A percentile compares a stretch with the other conserved stretches of the same genome.
These are phyloP conservation scores for Hibiscus tridactylites DNA, from an alignment of 345 rosid genomes.

Conservation along the genomic window DNA sequence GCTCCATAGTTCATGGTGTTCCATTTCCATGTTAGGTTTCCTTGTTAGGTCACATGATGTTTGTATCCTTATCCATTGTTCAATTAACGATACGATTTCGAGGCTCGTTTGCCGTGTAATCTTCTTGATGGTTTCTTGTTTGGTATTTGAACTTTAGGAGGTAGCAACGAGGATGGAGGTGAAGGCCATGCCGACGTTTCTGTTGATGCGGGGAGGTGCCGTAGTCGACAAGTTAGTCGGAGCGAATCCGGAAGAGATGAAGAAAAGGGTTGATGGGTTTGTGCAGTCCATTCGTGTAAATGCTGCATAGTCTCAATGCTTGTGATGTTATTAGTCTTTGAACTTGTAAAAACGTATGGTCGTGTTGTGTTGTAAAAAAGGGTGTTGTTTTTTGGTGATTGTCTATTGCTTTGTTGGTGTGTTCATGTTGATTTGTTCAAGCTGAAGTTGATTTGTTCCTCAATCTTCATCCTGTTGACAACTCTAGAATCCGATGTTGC, in stretches of 20 bases:
- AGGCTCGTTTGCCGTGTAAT: too few relatives aligned
- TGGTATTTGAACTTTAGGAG: constrained; percentile 31
- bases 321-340: background rate
- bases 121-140: background rate
- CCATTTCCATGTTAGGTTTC: background rate
- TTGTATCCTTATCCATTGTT: background rate
- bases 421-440: background rate
- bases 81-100: too few relatives aligned
- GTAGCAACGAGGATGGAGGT: constrained; percentile 60
- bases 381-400: background rate
- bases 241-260: constrained; percentile 82
- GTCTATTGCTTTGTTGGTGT: background rate
- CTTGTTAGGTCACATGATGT: background rate
- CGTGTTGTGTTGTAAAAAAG: background rate
- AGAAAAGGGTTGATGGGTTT: constrained; percentile 63
- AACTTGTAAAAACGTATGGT: background rate
- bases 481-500: background rate
- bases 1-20: background rate
- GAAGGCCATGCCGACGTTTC: constrained; percentile 94
- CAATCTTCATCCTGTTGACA: background rate
- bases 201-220: constrained; percentile 59
- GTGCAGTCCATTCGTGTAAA: constrained; percentile 39
- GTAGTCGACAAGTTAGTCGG: constrained; percentile 71
- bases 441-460: background rate
- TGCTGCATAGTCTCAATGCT: constrained; percentile 18